Evolutionary conservation across 441 rosid genomes (phyloP), one percentile per base, ranked within the genome.

Genomic region (Flueggea neowawraea): DNA sequence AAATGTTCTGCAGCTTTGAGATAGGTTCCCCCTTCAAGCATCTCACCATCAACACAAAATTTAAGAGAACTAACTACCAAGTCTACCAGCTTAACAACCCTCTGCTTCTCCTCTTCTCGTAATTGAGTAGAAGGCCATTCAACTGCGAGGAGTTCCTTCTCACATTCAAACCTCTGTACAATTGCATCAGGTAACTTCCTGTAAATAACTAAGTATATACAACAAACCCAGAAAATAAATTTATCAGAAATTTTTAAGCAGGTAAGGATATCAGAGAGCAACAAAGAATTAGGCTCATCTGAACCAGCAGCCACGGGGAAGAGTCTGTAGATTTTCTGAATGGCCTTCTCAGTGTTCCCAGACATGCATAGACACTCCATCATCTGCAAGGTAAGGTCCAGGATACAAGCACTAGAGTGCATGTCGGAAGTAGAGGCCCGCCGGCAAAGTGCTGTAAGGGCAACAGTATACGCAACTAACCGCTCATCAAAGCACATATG

Each of bases 221-320:
- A 95, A 88, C 90, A 91, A 85, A 95, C 78, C 99, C 99, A 95
- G 86, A 95, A 89, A 76, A 91, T 79, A 88, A 85, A 87, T 82
- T 84, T 88, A 82, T 91, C 99, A 88, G 95, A 80, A 81, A 80
- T 71, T 68, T 85, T 86, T 81, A 95, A 82, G 88, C 88, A 90
- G 66, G 81, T 73, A 84, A 85, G 82, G 76, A 88, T 89, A 85
- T 82, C 85, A 82, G 87, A 78, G 76, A 95, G 73, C 82, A 82
- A 77, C 75, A 69, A 62, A 78, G 78, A 71, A 68, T 75, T 79
- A 73, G 80, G 78, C 76, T 88, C 89, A 63, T 85, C 86, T 67
- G 93, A 77, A 72, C 69, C 72, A 72, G 79, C 62, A 55, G 72
- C 76, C 62, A 72, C 68, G 17, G 64, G 74, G 44, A 81, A 75